Evolutionary conservation across 345 rosid species (phyloP).

Genomic region (Excoecaria cochinchinensis): DNA sequence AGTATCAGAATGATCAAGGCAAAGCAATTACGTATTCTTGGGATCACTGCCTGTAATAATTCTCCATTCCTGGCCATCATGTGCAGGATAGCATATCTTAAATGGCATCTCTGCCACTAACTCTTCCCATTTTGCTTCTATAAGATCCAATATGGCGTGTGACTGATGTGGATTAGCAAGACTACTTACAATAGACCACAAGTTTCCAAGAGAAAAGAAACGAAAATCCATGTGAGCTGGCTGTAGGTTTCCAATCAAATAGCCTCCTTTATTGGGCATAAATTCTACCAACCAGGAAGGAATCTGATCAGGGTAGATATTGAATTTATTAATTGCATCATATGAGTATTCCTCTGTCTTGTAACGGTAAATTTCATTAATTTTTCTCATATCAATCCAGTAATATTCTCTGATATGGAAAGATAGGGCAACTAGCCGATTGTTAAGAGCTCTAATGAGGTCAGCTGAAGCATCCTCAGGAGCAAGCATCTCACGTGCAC

Average conservation of each 20-base stretch:
- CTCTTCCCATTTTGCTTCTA: slow-evolving; percentile 83
- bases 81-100: slow-evolving; percentile 79
- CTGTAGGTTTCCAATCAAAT: slow-evolving; percentile 83
- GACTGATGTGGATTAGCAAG: slow-evolving; percentile 74
- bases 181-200: slow-evolving; percentile 76
- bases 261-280: slow-evolving; percentile 80
- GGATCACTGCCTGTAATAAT: slow-evolving; percentile 91
- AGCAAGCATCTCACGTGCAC: slow-evolving; percentile 84
- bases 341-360: slow-evolving; percentile 85
- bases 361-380: slow-evolving; percentile 83
- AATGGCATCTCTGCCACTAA: slow-evolving; percentile 85
- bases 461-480: slow-evolving; percentile 84
- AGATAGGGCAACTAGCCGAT: slow-evolving; percentile 77
- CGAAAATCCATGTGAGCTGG: slow-evolving; percentile 98
- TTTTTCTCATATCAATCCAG: slow-evolving; percentile 75
- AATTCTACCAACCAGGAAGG: slow-evolving; percentile 82
- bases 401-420: slow-evolving; percentile 92
- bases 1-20: slow-evolving; percentile 8
- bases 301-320: slow-evolving; percentile 91
- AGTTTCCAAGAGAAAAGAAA: slow-evolving; percentile 84
- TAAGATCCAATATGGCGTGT: slow-evolving; percentile 81
- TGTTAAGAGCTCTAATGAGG: slow-evolving; percentile 72
- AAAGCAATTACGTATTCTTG: slow-evolving; percentile 67
- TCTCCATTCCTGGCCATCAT: slow-evolving; percentile 87
- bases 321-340: slow-evolving; percentile 89